Conservation (phyloP, 2,329 filamentous ascomycete species). For the Phialophora expanda region DNA sequence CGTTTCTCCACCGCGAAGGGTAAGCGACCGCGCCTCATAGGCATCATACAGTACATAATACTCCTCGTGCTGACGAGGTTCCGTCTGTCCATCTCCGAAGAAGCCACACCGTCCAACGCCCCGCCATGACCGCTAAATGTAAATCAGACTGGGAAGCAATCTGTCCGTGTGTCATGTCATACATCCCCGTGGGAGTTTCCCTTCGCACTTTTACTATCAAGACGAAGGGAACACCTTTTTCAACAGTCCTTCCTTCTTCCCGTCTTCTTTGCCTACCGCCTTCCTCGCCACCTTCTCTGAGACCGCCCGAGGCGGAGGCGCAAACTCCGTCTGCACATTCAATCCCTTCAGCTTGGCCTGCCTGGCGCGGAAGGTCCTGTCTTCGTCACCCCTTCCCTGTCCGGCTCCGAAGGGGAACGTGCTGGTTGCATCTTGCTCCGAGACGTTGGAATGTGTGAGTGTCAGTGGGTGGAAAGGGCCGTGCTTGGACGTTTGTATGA, state of each 20-base stretch:
- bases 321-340: constrained; percentile 33
- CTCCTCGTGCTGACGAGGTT: neutral
- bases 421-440: constrained; percentile 5
- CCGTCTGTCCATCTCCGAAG: neutral
- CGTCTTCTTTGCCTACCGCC: constrained; percentile 18
- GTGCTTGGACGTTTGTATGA: neutral
- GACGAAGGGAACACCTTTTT: constrained; percentile 29
- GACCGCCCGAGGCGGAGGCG: constrained; percentile 18
- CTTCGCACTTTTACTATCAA: neutral
- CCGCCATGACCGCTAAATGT: neutral
- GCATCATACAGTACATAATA: neutral
- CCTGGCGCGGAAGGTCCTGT: constrained; percentile 4
- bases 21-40: neutral
- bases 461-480: constrained; percentile 9
- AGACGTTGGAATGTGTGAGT: constrained; percentile 2
- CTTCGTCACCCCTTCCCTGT: constrained; percentile 10
- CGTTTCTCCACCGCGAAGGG: neutral
- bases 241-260: constrained; percentile 27
- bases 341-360: constrained; percentile 6
- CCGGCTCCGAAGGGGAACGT: constrained; percentile 7
- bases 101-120: neutral
- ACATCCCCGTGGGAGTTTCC: neutral
- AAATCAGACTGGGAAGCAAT: neutral
- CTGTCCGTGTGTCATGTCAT: neutral
- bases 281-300: constrained; percentile 11